Evolutionary conservation across 768 basidiomycete genomes (phyloP).

Genomic region (Kwoniella europaea): DNA sequence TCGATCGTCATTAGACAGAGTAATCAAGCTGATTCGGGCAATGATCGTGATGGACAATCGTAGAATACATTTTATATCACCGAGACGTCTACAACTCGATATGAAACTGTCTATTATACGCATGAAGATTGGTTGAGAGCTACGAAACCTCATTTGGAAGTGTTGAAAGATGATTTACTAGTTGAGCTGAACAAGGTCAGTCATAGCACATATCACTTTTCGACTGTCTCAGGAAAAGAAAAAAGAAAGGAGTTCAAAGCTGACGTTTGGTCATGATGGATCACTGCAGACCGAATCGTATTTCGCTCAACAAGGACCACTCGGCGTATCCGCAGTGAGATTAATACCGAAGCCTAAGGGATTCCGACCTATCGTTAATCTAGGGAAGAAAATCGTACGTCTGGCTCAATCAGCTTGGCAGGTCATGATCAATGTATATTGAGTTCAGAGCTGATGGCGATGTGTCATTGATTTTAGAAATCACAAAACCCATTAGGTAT

Average conservation of each 20-base stretch:
- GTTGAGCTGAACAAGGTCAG: slow-evolving; percentile 70
- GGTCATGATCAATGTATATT: too few relatives aligned
- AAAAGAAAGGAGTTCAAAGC: not conserved
- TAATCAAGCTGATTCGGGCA: not conserved
- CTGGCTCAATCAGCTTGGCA: not conserved
- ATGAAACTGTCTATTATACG: slow-evolving; percentile 85
- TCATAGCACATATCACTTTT: not conserved
- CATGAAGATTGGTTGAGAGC: slow-evolving; percentile 91
- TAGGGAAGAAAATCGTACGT: slow-evolving; percentile 59
- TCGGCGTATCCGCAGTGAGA: slow-evolving; percentile 60
- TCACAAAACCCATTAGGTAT: slow-evolving; percentile 19
- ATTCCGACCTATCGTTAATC: slow-evolving; percentile 90
- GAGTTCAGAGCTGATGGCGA: not conserved
- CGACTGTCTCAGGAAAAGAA: not conserved
- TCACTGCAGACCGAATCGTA: slow-evolving; percentile 28
- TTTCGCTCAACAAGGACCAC: slow-evolving; percentile 39
- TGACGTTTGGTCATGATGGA: not conserved
- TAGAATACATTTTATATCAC: slow-evolving; percentile 95
- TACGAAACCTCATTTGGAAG: slow-evolving; percentile 77
- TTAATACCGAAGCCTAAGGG: slow-evolving; percentile 93
- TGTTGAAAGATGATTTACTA: slow-evolving; percentile 74
- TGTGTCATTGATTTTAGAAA: not conserved
- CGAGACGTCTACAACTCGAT: slow-evolving; percentile 81
- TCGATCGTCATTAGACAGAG: too few relatives aligned
- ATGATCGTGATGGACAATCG: not conserved